Percentiles rank a stretch among this genome's conserved stretches.
These are phyloP conservation scores for Myxozyma mucilagina DNA, from an alignment of 805 yeast genomes.

Conservation along the genomic window DNA sequence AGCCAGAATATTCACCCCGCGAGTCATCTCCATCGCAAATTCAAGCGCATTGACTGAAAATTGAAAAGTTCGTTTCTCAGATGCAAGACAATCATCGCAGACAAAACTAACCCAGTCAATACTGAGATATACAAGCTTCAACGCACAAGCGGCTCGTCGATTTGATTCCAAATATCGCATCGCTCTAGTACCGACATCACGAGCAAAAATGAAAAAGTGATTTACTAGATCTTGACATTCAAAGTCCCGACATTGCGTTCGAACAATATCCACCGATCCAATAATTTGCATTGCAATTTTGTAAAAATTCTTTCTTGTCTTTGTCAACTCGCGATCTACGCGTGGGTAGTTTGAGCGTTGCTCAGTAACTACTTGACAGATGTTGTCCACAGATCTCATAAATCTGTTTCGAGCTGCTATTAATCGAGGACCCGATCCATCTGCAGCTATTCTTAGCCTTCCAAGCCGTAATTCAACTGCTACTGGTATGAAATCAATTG, in stretches of 20 bases:
- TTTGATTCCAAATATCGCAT: constrained; percentile 58
- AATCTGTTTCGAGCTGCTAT: constrained; percentile 59
- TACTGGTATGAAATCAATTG: constrained; percentile 44
- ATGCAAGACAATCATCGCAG: constrained; percentile 91
- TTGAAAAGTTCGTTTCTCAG: constrained; percentile 85
- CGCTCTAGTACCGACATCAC: constrained; percentile 78
- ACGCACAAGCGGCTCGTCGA: constrained; percentile 65
- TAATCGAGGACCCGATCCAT: constrained; percentile 63
- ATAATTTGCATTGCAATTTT: constrained; percentile 66
- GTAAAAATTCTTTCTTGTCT: constrained; percentile 65
- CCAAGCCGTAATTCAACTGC: constrained; percentile 64
- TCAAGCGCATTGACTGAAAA: constrained; percentile 97
- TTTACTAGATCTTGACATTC: constrained; percentile 78
- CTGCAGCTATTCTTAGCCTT: constrained; percentile 64
- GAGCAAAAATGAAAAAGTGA: constrained; percentile 69
- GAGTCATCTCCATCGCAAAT: constrained; percentile 91
- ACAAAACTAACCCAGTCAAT: constrained; percentile 91
- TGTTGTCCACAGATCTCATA: constrained; percentile 57
- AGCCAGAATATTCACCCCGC: constrained; percentile 83
- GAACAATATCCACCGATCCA: constrained; percentile 55
- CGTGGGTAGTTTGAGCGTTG: constrained; percentile 68
- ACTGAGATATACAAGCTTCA: constrained; percentile 70
- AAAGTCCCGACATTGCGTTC: constrained; percentile 53
- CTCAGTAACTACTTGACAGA: constrained; percentile 50
- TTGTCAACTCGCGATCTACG: constrained; percentile 71